Base-by-base conservation (phyloP, 73 alveolate species). In the Diophrys appendiculata region DNA sequence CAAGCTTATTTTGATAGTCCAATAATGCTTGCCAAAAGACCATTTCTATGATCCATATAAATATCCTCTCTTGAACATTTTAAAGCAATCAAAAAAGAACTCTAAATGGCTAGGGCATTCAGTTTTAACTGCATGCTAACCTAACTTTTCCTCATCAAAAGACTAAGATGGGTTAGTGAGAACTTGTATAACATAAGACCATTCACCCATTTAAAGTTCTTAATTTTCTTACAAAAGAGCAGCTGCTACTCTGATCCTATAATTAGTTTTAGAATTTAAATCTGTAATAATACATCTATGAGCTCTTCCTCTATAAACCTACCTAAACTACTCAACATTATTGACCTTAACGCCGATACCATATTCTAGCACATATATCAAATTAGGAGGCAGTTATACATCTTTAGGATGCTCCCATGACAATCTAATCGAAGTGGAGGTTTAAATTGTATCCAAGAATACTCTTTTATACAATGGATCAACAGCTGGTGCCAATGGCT, bases 231-330 rank as follows among this genome's bases (percentile, higher is more conserved):
- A n/a, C 18, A 43, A 11, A 5, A 43, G 5, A 11, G n/a, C 35
- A 32, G 92, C 81, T 23, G 84, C 85, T 0, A 86, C 93, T 81
- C 93, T 64, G 79, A 86, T 70, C 52, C 90, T 71, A 53, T 86
- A 86, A 64, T 33, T 60, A 26, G 93, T 86, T 64, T 67, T 71
- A n/a, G 53, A 3, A 28, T 23, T 25, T 67, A 86, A 77, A 31
- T 86, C 93, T 34, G 93, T 81, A 29, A 86, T 77, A 0, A 86
- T 77, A 75, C 93, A 86, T 30, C 60, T 86, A 70, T 71, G 80
- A 3, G 90, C 86, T n/a, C 31, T 60, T 29, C 93, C 93, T 54
- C 81, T 70, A 60, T 86, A 86, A 5, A 86, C 76, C 75, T 86
- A 74, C 65, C 93, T 73, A 55, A 86, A 86, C 75, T 86, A 78